Evolutionary conservation across 2,329 filamentous ascomycete genomes (phyloP), one percentile per base, ranked within the genome.

Genomic region (Fusarium fracticaudum): DNA sequence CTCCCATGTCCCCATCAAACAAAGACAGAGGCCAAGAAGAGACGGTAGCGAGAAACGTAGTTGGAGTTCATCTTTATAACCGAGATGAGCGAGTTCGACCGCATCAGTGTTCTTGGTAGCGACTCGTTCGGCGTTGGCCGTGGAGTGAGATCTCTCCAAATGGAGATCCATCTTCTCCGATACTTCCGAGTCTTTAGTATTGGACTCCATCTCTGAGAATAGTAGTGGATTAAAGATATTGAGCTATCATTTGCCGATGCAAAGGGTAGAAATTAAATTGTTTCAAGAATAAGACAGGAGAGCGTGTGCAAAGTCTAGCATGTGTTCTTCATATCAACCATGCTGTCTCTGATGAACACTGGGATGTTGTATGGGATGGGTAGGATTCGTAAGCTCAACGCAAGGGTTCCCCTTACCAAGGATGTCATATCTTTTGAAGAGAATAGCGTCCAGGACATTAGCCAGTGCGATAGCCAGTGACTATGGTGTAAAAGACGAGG

Each of bases 101-200:
- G 14, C 33, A 35, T 35, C 33, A 35, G 33, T 35, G 33, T 35
- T 35, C 33, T 35, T 35, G 2, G 6, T 35, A 0, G 33, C 33
- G 0, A 15, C 33, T 0, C 14, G 33, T 35, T 15, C 33, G 33
- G 33, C 33, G 33, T 35, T 1, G 0, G 0, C 2, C 8, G 5
- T 22, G 1, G 26, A 47, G 13, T 29, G 26, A 22, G 45, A 29
- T 29, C 4, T 47, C 26, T 47, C 45, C 18, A 22, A 10, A 22
- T 29, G 20, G 12, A 29, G 9, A 15, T 47, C 13, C 13, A 29
- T 47, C 26, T 47, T 47, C 18, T 47, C 18, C 45, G 18, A 47
- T 31, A 8, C 6, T 7, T 1, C 26, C 13, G 18, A 47, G 13
- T 29, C 45, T 15, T 47, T 47, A 0, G 26, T 29, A 29, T 47